Evolutionary conservation across 208 protist genomes (phyloP), one percentile per base, ranked within the genome.

Genomic region (Acanthamoeba culbertsoni): DNA sequence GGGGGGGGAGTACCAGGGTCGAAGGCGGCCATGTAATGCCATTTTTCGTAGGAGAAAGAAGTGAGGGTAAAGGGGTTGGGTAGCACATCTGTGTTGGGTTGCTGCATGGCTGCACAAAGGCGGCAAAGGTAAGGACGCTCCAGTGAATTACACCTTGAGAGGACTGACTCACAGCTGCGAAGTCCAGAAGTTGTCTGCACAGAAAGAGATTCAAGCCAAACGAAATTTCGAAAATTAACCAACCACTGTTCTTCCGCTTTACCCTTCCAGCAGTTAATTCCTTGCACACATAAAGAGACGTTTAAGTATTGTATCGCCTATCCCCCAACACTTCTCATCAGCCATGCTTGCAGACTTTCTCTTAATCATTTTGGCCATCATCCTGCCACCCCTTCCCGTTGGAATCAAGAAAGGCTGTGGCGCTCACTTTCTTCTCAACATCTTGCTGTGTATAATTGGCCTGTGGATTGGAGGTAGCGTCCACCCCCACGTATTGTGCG

Each of bases 1-100:
- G 35, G 0, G 23, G 23, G 37, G 28, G 46, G 23, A 79, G 46
- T 2, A 46, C 55, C 46, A 1, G 51, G 55, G 37, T 65, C 79
- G 31, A 92, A 92, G 31, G 75, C n/a, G 59, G 62, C 31, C 86
- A 92, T 92, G 86, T 92, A 92, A 23, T 31, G 8, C 86, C 86
- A 92, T 51, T 92, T 92, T 37, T 68, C 86, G n/a, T 26, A 33
- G n/a, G 57, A 77, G 57, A 92, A 92, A 14, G 57, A 77, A 26
- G 33, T 14, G 4, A 92, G 46, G 18, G 86, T 57, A 35, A 92
- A 92, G 3, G 86, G 86, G 42, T 92, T 92, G 42, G 59, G 57
- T 12, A 77, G 42, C 2, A 4, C 4, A n/a, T 16, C 68, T 43
- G 23, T 43, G 23, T 12, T 79, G 40, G 3, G 2, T 26, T 31